Evolutionary conservation across 352 stramenopile species (phyloP), one percentile per base, ranked within the genome.

Genomic region (Phytophthora pluvialis): DNA sequence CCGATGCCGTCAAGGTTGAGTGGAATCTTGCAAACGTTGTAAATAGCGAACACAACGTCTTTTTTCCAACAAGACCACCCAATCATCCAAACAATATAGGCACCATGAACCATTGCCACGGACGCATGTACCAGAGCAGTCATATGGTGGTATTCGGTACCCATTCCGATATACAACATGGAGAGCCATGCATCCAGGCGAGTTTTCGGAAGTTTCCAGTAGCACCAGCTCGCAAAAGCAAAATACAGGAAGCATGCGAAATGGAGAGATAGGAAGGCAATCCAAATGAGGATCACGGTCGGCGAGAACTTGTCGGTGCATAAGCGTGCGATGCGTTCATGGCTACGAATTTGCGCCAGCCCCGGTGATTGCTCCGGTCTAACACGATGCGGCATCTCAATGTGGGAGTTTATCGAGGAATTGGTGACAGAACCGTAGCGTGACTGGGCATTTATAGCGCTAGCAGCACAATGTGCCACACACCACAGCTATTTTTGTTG

Each of bases 201-300:
- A 21, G 66, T 74, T 11, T 56, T 29, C 3, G 70, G 65, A 8
- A 78, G n/a, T 9, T 73, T 62, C 56, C 65, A 68, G 25, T 75
- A 79, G 21, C 59, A 70, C 46, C 60, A 67, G 3, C 42, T 44
- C n/a, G 33, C 59, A 0, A 68, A 32, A 0, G 46, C 39, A 29
- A 76, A 76, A 11, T 75, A 79, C 6, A 69, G n/a, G 13, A 68
- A 71, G 8, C 67, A 73, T 13, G 70, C 29, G 31, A 69, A 16
- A 48, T 75, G 67, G 5, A 75, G 50, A 15, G 56, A 45, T 7
- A 75, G 8, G 25, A 75, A 72, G n/a, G 28, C 51, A 7, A 33
- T 28, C 67, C 67, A 75, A 11, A 32, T 48, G 1, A 75, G 3
- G 15, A 49, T 18, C n/a, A 61, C 26, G 0, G 35, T 56, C 11